Evolutionary conservation across 2,329 filamentous ascomycete species (phyloP).

Genomic region (Lasiodiplodia sp.): DNA sequence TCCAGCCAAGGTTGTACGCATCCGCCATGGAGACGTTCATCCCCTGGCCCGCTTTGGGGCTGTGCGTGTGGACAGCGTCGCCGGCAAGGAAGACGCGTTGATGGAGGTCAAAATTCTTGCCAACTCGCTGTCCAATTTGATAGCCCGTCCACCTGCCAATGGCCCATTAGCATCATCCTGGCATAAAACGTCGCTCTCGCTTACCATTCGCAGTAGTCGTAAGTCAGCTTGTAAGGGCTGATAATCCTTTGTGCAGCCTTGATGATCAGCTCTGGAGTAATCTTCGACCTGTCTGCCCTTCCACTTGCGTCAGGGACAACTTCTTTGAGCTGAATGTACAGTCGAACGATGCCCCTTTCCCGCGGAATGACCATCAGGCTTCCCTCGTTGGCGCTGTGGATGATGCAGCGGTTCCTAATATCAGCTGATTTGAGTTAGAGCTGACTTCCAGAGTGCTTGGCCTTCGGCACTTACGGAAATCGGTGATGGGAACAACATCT

Average conservation of each 20-base stretch:
- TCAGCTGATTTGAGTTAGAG: constrained; percentile 49
- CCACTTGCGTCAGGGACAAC: constrained; percentile 53
- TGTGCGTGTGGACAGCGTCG: constrained; percentile 67
- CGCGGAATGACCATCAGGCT: constrained; percentile 71
- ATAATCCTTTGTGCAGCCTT: constrained; percentile 70
- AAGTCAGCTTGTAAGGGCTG: constrained; percentile 70
- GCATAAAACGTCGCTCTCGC: not conserved
- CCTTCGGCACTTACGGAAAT: constrained; percentile 57
- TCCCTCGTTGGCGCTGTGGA: constrained; percentile 64
- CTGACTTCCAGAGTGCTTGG: not conserved
- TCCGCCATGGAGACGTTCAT: constrained; percentile 80
- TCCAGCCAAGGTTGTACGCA: constrained; percentile 66
- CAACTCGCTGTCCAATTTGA: constrained; percentile 69
- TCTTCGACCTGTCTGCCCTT: constrained; percentile 65
- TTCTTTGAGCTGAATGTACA: constrained; percentile 70
- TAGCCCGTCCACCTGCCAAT: constrained; percentile 18
- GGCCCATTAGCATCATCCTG: not conserved
- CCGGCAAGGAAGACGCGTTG: constrained; percentile 74
- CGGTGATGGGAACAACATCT: constrained; percentile 61
- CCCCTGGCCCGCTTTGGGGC: constrained; percentile 72
- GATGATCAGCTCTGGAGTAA: constrained; percentile 70
- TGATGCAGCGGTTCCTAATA: constrained; percentile 65
- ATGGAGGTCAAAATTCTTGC: constrained; percentile 62
- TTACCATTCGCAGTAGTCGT: constrained; percentile 70
- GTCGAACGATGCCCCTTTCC: constrained; percentile 67